phyloP scores from a whole-genome alignment of 768 basidiomycete genomes.

The Cubamyces lactineus region DNA sequence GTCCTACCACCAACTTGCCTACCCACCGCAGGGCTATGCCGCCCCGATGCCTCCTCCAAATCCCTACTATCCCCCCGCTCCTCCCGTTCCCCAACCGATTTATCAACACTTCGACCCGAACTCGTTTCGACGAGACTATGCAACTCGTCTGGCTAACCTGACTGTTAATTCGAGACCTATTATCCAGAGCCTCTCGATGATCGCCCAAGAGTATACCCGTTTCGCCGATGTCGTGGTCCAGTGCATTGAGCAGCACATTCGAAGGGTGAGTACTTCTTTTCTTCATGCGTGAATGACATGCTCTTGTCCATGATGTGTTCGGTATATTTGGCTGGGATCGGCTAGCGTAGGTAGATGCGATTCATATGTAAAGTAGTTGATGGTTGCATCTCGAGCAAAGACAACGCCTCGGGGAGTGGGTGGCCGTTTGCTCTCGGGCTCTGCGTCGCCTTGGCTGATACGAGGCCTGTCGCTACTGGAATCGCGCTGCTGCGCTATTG shows the following conservation, averaged over 20 bases:
- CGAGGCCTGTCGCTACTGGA: constrained; percentile 17
- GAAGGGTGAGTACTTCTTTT: constrained; percentile 72
- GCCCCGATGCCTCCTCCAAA: constrained; percentile 31
- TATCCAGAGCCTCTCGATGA: constrained; percentile 90
- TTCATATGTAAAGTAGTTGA: constrained; percentile 43
- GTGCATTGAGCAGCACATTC: constrained; percentile 83
- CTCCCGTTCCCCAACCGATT: constrained; percentile 49
- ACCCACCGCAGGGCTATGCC: constrained; percentile 51
- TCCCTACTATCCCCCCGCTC: constrained; percentile 50
- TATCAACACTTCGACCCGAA: constrained; percentile 60
- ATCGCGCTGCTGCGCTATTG: constrained; percentile 17
- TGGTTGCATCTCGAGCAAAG: constrained; percentile 49
- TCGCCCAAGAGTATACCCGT: constrained; percentile 84
- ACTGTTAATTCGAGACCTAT: constrained; percentile 94
- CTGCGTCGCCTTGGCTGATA: constrained; percentile 7
- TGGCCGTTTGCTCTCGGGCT: constrained; percentile 2
- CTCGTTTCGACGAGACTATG: constrained; percentile 80
- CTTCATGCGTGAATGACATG: constrained; percentile 22
- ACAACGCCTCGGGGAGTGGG: constrained; percentile 30
- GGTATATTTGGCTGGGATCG: not conserved
- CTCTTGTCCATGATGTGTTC: not conserved
- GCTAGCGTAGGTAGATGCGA: constrained; percentile 12
- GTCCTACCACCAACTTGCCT: constrained; percentile 58
- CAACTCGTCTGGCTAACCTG: constrained; percentile 72
- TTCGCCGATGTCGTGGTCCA: constrained; percentile 81